A percentile compares a stretch with the other conserved stretches of the same genome.
Conservation (phyloP, 768 basidiomycete genomes). For the Boletus insuetus region DNA sequence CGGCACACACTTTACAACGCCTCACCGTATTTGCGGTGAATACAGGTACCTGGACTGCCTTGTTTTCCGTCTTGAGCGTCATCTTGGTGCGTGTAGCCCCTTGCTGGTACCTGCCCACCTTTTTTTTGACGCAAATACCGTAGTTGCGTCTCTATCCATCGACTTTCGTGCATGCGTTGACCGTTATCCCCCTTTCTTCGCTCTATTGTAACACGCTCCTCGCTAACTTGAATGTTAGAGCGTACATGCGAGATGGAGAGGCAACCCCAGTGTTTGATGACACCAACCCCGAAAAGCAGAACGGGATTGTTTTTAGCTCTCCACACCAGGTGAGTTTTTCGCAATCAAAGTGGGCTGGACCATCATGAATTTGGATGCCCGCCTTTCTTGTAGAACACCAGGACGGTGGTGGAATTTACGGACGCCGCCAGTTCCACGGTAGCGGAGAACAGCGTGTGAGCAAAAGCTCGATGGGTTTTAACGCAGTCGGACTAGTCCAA, state of each 20-base stretch:
- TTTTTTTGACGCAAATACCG: not conserved
- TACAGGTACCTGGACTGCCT: slow-evolving; percentile 47
- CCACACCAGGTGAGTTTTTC: not conserved
- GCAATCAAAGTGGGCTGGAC: no score
- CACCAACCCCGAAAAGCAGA: not conserved
- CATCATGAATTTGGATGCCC: not conserved
- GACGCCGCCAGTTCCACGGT: not conserved
- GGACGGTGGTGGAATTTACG: not conserved
- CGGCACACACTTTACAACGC: slow-evolving; percentile 1
- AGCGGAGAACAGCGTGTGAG: not conserved
- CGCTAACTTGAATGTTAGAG: slow-evolving; percentile 13
- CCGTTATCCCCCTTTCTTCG: slow-evolving; percentile 4
- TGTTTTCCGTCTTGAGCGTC: slow-evolving; percentile 23
- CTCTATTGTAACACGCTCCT: slow-evolving; percentile 18
- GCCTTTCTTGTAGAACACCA: not conserved
- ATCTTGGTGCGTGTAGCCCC: slow-evolving; percentile 5
- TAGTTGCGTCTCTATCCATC: not conserved
- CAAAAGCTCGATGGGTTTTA: not conserved
- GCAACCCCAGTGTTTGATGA: no score
- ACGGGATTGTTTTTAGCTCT: no score
- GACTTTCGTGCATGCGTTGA: not conserved
- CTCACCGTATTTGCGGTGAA: slow-evolving; percentile 14
- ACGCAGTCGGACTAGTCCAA: not conserved
- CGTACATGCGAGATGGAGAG: not conserved
- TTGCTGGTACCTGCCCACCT: not conserved